Evolutionary conservation across 495 filamentous ascomycete species (phyloP).

Genomic region (Cladorrhinum samala): DNA sequence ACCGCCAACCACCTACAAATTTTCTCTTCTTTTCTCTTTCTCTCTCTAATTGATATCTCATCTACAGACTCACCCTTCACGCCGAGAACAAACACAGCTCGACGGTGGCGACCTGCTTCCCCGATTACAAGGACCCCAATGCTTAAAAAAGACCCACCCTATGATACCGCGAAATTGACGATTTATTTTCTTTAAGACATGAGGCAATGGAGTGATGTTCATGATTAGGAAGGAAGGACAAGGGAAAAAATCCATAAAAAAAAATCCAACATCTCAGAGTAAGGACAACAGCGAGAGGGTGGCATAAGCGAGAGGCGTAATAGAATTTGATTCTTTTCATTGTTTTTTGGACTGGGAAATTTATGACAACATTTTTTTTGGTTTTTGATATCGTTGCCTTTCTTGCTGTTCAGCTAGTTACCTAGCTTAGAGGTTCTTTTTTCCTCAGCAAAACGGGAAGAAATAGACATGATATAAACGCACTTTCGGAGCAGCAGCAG

Average conservation of each 20-base stretch:
- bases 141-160: constrained; percentile 14
- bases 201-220: constrained; percentile 4
- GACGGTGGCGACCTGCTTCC: constrained; percentile 49
- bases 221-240: constrained; percentile 1
- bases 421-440: too few species aligned
- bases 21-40: too few species aligned
- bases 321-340: constrained; percentile 1
- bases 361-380: too few species aligned
- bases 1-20: too few species aligned
- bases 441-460: neutral
- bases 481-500: too few species aligned
- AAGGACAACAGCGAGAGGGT: neutral
- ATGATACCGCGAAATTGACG: constrained; percentile 1
- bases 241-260: neutral
- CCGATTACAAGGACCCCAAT: constrained; percentile 31
- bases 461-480: neutral
- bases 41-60: too few species aligned
- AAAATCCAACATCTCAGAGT: neutral
- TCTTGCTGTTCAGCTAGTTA: too few species aligned
- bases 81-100: constrained; percentile 52
- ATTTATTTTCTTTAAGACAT: too few species aligned
- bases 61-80: constrained; percentile 49
- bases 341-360: neutral
- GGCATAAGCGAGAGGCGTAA: constrained; percentile 14
- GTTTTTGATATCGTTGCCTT: neutral